These are phyloP conservation scores for Lepidium sativum DNA, from an alignment of 345 rosid genomes.

Conservation along the genomic window DNA sequence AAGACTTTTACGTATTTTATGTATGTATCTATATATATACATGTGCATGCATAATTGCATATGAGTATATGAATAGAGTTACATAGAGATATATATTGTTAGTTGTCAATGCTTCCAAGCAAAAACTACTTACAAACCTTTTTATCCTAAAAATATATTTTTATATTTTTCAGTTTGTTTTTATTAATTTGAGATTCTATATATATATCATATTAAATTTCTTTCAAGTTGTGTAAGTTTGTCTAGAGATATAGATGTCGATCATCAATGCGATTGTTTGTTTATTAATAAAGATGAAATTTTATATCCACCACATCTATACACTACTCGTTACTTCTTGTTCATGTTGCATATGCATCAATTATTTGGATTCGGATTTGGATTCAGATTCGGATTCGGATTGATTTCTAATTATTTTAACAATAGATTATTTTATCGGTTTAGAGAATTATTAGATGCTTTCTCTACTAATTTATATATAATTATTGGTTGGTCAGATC, in stretches of 20 bases:
- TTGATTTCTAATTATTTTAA: not conserved
- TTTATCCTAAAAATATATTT: not conserved
- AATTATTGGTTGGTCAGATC: conserved; percentile 1
- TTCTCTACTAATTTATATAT: not conserved
- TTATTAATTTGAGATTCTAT: conserved; percentile 13
- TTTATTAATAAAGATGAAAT: not conserved
- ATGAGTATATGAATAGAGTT: conserved; percentile 2
- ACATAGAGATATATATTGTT: conserved; percentile 23
- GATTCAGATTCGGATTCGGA: not conserved
- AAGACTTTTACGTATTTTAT: not conserved
- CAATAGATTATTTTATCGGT: not conserved
- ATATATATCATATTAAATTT: conserved; percentile 2
- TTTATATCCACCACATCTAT: conserved; percentile 11
- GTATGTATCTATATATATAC: not conserved
- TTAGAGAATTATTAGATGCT: conserved; percentile 10
- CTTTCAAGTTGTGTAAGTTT: conserved; percentile 12
- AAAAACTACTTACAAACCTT: conserved; percentile 25
- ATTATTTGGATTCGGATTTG: not conserved
- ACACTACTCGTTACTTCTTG: not conserved
- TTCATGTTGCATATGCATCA: conserved; percentile 6
- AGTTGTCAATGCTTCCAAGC: conserved; percentile 36
- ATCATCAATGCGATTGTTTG: conserved; percentile 14
- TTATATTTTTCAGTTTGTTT: not conserved
- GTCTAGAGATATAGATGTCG: not conserved
- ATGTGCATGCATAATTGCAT: conserved; percentile 7